phyloP scores from a whole-genome alignment of 202 grass and related monocot genomes.

The Brachypodium distachyon region DNA sequence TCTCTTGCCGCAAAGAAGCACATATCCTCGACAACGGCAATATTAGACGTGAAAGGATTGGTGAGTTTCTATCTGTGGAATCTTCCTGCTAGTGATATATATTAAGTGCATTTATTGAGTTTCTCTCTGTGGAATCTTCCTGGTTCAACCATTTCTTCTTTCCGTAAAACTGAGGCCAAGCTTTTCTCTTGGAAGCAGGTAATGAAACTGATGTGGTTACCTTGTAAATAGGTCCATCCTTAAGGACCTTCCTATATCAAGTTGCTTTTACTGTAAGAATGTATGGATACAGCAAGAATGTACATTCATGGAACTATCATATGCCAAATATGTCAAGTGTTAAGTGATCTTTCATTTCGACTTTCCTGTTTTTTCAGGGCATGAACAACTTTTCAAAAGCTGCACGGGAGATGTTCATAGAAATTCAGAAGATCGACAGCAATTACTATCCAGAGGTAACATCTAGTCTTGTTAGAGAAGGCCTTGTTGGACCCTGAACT shows the following conservation, averaged over 20 bases:
- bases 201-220: background rate
- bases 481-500: too few species aligned
- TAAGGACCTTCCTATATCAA: slow-evolving; percentile 2
- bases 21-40: slow-evolving; percentile 68
- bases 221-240: slow-evolving; percentile 12
- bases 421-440: slow-evolving; percentile 92
- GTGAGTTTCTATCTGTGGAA: slow-evolving; percentile 31
- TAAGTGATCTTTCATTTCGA: slow-evolving; percentile 7
- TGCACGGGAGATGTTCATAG: slow-evolving; percentile 66
- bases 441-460: slow-evolving; percentile 88
- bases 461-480: too few species aligned
- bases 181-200: slow-evolving; percentile 14
- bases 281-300: background rate
- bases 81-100: background rate
- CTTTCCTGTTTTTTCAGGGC: slow-evolving; percentile 42
- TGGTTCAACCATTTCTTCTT: slow-evolving; percentile 10
- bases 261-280: background rate
- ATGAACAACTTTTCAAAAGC: slow-evolving; percentile 77
- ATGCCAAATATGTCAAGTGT: background rate
- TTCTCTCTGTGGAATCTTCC: background rate
- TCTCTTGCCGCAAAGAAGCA: slow-evolving; percentile 72
- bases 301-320: slow-evolving; percentile 14
- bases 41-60: slow-evolving; percentile 87
- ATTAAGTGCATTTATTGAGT: slow-evolving; percentile 35
- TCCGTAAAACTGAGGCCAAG: background rate